Evolutionary conservation across 225 moss, liverwort and hornwort species (phyloP).

Genomic region (Thuidium tamariscinum): DNA sequence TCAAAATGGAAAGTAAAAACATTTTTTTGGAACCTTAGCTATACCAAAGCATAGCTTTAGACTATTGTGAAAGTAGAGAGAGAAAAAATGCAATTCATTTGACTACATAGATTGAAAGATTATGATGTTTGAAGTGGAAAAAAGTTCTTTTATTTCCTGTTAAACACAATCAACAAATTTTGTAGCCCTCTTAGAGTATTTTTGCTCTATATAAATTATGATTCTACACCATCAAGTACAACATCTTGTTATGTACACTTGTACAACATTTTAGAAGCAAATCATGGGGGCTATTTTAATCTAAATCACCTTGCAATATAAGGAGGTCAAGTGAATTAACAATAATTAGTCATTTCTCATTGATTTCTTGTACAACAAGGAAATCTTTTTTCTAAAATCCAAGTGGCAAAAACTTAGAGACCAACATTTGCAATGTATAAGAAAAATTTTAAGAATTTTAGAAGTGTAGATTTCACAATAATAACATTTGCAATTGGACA

Average conservation of each 20-base stretch:
- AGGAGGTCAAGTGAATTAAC: too few species aligned
- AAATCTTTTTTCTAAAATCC: neutral
- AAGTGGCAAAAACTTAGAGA: accelerated
- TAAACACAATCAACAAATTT: neutral
- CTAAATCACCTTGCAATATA: neutral
- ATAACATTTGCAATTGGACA: neutral
- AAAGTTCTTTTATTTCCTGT: too few species aligned
- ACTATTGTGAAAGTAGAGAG: neutral
- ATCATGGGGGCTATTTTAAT: neutral
- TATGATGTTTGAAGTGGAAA: neutral
- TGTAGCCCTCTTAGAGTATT: neutral
- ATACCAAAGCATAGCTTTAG: neutral
- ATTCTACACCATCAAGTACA: neutral
- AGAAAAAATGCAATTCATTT: too few species aligned
- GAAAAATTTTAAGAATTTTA: neutral
- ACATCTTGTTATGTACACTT: neutral
- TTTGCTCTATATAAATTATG: neutral
- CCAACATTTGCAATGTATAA: too few species aligned
- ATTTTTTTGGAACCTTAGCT: neutral
- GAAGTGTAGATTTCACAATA: neutral
- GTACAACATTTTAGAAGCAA: neutral
- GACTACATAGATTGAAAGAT: accelerated
- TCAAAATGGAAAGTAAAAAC: neutral
- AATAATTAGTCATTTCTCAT: neutral
- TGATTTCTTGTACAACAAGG: neutral